Base-by-base conservation (phyloP, 352 stramenopile genomes). In the Pseudoperonospora humuli region DNA sequence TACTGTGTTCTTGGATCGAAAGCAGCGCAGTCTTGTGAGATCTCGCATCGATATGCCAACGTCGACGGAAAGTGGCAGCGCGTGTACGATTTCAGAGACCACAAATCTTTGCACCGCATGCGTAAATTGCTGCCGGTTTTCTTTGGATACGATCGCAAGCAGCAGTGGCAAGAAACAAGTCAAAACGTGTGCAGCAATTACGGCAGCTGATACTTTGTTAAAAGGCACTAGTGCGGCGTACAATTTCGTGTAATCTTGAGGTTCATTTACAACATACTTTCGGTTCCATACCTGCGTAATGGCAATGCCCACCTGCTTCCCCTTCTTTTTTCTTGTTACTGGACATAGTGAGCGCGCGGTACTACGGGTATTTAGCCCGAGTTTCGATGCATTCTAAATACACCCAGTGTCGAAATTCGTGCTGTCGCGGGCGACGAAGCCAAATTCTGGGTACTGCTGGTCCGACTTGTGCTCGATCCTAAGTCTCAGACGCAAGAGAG, bases 11-110 rank as follows among this genome's bases (percentile, higher is more conserved):
- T 50, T 61, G 24, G 35, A n/a, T 39, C 34, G 13, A 40, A 51
- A 58, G 42, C 33, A 86, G 76, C 41, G 3, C 61, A 80, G 46
- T 76, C 61, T 10, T 63, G 76, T 26, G 60, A 85, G 14, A 68
- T 87, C 43, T 70, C 50, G 40, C 75, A 88, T 49, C 71, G 75
- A 25, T 87, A 86, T 53, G 78, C 75, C 14, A 90, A 86, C 37
- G 74, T 86, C 19, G 75, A 90, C 33, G 78, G 78, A 45, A 90
- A 81, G 50, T 88, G 73, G 75, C 72, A 85, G 51, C 71, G 72
- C 21, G 68, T 86, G 33, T 79, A 75, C 58, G 72, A 86, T 49
- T 86, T 86, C 50, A 65, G 82, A 39, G 67, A 85, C 39, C 74
- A 88, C 55, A 75, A 66, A 38, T 39, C 45, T 0, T 42, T 45